Base-by-base conservation (phyloP, 192 early-diverging fungal species). In the Gamsiella multidivaricata region DNA sequence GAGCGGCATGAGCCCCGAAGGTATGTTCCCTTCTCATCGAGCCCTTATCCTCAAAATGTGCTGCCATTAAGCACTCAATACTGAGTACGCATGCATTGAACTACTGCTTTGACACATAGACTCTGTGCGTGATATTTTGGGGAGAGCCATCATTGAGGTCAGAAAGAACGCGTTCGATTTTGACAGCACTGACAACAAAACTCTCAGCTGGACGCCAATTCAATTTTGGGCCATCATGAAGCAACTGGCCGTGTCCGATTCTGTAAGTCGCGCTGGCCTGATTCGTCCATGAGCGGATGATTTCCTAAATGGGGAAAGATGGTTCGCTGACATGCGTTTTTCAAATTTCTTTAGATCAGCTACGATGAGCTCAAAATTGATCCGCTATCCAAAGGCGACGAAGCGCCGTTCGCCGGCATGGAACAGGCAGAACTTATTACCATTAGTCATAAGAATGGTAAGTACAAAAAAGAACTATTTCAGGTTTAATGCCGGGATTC, bases 221-320 rank as follows among this genome's bases (percentile, higher is more conserved):
- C 98, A 99, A 81, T 97, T 98, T 80, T 98, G 95, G 95, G 84
- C 88, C 42, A 76, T 98, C 25, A 82, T 96, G 51, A 88, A 90
- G 49, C 78, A 88, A 52, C 85, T 99, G 20, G 87, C 90, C 17
- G 80, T 68, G 26, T 43, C 82, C 5, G 81, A 83, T 3, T 83
- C 81, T 55, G 89, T 87, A 83, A 76, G 83, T 65, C 3, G 20
- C 52, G 43, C 45, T 50, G n/a, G n/a, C n/a, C n/a, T n/a, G n/a
- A n/a, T n/a, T n/a, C n/a, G n/a, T n/a, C n/a, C n/a, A n/a, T n/a
- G n/a, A n/a, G n/a, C n/a, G n/a, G n/a, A n/a, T n/a, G n/a, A n/a
- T n/a, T n/a, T n/a, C n/a, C n/a, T n/a, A n/a, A n/a, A n/a, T n/a
- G n/a, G n/a, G 39, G 14, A 41, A 41, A 41, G 39, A 41, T 41